phyloP scores from a whole-genome alignment of 2,329 filamentous ascomycete genomes.

The Exophiala viscosa region DNA sequence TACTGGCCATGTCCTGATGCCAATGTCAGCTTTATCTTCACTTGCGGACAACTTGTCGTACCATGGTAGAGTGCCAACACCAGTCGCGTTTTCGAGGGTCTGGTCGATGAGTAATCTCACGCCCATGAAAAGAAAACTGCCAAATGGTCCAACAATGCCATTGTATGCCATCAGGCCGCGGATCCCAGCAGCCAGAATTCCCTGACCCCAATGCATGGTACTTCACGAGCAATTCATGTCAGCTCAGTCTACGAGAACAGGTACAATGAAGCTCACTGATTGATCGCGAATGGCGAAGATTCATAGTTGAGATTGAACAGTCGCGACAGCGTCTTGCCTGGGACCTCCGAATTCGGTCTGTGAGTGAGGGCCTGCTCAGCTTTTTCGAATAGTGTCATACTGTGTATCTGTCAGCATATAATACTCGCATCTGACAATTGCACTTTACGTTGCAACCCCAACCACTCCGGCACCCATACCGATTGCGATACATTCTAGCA shows the following conservation, averaged over 20 bases:
- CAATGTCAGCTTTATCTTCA: neutral
- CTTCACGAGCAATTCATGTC: too few relatives aligned
- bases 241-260: too few relatives aligned
- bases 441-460: constrained; percentile 12
- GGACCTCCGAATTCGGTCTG: constrained; percentile 33
- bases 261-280: constrained; percentile 11
- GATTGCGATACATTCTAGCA: constrained; percentile 16
- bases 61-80: constrained; percentile 33
- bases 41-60: neutral
- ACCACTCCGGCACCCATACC: constrained; percentile 15
- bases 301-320: constrained; percentile 29
- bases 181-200: constrained; percentile 30
- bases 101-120: constrained; percentile 33
- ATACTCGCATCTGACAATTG: neutral
- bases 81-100: constrained; percentile 31
- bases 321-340: constrained; percentile 31
- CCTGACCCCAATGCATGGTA: constrained; percentile 31
- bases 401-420: constrained; percentile 9
- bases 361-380: constrained; percentile 32
- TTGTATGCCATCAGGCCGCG: constrained; percentile 33
- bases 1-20: constrained; percentile 31
- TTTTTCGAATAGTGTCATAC: constrained; percentile 32
- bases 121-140: constrained; percentile 31
- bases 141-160: constrained; percentile 33
- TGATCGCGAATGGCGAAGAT: constrained; percentile 28